Evolutionary conservation across 768 basidiomycete genomes (phyloP), one percentile per base, ranked within the genome.

Genomic region (Termitomyces heimii): DNA sequence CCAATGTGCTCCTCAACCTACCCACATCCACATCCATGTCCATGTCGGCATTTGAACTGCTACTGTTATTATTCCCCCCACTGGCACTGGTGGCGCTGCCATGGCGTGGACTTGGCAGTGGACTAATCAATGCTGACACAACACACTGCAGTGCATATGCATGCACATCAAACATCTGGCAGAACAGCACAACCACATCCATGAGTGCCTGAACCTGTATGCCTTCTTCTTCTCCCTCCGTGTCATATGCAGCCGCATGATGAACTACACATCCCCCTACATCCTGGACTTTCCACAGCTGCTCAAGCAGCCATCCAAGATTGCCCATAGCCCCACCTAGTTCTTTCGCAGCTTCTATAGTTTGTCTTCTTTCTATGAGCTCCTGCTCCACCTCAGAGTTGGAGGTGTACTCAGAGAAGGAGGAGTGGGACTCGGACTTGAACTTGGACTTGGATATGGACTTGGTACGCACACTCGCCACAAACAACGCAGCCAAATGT

Each of bases 31-130:
- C 3, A 13, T 35, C 70, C 57, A 69, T 53, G 10, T 60, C 54
- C 18, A 56, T 47, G 12, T 56, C 50, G n/a, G n/a, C n/a, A n/a
- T n/a, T n/a, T n/a, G n/a, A n/a, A n/a, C n/a, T n/a, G n/a, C n/a
- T n/a, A n/a, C n/a, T n/a, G n/a, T n/a, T n/a, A n/a, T 56, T 50
- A n/a, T 56, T n/a, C 55, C 50, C 54, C 53, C 57, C 18, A 58
- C 56, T 6, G 8, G n/a, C n/a, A n/a, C 32, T n/a, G n/a, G n/a
- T n/a, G n/a, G n/a, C n/a, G n/a, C n/a, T n/a, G n/a, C n/a, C n/a
- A n/a, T n/a, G n/a, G n/a, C n/a, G n/a, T n/a, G 83, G 82, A 45
- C 74, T 82, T 0, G 85, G 83, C 10, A 85, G 84, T 4, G 85
- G 85, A 28, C 83, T 85, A 55, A 83, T 68, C 40, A 84, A 65